Base-by-base conservation (phyloP, 257 asterid species). In the Vinca minor region DNA sequence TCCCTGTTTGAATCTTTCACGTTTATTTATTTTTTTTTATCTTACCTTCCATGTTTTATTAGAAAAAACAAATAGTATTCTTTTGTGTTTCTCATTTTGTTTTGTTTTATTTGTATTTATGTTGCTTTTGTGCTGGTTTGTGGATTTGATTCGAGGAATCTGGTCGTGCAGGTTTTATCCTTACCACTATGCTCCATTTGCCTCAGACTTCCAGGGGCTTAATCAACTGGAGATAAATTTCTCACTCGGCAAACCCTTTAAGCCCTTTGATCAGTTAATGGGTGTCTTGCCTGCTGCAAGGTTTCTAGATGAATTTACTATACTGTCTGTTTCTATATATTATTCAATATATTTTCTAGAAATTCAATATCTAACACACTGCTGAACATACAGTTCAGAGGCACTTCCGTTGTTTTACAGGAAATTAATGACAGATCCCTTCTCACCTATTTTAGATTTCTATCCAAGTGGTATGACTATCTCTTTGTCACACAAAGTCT, bases 281-380 rank as follows among this genome's bases (percentile, higher is more conserved):
- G 83, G 83, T 8, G 93, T 85, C 67, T 83, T 85, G 60, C 93
- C 93, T 63, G 87, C 93, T 73, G 89, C 89, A 61, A 85, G 93
- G 93, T 85, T 54, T 74, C 59, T 35, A 23, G 29, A 60, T 60
- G 34, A 42, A 53, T 17, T 55, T 41, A 17, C 59, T 8, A 14
- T 5, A 5, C 41, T 18, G 39, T 13, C n/a, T 18, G 36, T 14
- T 57, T 25, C 46, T 50, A 18, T 62, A 5, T 58, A 17, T 1
- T 28, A 29, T 3, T 8, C 18, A 18, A 23, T 0, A 11, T 26
- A 49, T 15, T 23, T 4, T 25, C 48, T 35, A 7, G 13, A 49
- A n/a, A 25, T 21, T 52, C 23, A 29, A 28, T 20, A 5, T n/a
- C 38, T 59, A 57, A 42, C 49, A 25, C 50, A 23, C 59, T 76